Percentiles rank a stretch among this genome's conserved stretches.
These are phyloP conservation scores for Ophiocordyceps robertsii DNA, from an alignment of 2,329 filamentous ascomycete species.

Conservation along the genomic window DNA sequence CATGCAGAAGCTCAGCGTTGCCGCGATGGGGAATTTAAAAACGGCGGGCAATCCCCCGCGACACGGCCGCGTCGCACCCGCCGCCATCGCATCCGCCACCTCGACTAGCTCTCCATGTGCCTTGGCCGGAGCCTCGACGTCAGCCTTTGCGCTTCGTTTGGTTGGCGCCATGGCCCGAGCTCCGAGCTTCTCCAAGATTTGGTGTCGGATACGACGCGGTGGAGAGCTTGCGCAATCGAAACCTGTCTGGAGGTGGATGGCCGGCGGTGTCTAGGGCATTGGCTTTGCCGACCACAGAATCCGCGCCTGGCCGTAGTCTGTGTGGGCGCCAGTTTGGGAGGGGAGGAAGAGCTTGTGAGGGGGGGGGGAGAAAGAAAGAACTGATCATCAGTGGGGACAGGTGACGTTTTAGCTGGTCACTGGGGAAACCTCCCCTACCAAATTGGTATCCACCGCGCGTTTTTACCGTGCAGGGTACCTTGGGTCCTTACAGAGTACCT, in stretches of 20 bases:
- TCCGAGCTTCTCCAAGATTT: not conserved
- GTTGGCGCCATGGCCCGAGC: slow-evolving; percentile 8
- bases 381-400: not conserved
- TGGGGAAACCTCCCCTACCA: not conserved
- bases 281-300: not conserved
- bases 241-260: not conserved
- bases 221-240: not conserved
- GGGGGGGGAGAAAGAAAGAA: not conserved
- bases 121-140: slow-evolving; percentile 4
- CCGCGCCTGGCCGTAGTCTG: not conserved
- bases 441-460: not conserved
- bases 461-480: not conserved
- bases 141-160: slow-evolving; percentile 9
- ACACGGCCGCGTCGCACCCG: not conserved
- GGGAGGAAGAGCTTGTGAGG: not conserved
- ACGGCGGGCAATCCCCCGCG: slow-evolving; percentile 23
- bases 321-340: not conserved
- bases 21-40: slow-evolving; percentile 39
- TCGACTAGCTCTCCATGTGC: slow-evolving; percentile 7
- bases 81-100: not conserved
- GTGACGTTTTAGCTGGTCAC: not conserved
- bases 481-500: too few species aligned
- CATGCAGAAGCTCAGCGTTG: slow-evolving; percentile 43
- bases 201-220: not conserved
- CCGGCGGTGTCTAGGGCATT: not conserved